Conservation (phyloP, 208 protist genomes). For the Trypanosoma conorhini region DNA sequence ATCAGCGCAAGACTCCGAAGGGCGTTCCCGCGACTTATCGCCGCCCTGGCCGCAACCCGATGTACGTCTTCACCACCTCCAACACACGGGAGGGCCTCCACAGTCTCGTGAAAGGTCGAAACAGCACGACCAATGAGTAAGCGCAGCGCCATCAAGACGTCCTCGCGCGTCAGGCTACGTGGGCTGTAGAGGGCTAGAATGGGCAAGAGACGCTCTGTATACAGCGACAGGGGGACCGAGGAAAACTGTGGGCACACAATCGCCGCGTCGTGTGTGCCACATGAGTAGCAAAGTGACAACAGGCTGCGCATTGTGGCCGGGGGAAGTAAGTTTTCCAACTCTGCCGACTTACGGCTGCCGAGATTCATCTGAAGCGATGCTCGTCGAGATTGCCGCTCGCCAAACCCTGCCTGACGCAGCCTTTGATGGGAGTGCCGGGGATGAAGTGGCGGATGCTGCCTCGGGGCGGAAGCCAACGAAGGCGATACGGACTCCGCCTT, state of each 20-base stretch:
- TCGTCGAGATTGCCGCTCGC: neutral
- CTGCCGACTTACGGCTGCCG: neutral
- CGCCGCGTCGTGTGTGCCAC: neutral
- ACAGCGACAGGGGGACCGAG: neutral
- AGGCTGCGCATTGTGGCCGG: conserved; percentile 8
- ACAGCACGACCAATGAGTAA: conserved; percentile 30
- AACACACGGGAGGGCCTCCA: conserved; percentile 17
- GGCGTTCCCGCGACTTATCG: conserved; percentile 20
- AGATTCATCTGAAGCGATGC: neutral
- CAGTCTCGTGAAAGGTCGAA: conserved; percentile 21
- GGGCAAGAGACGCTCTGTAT: conserved; percentile 25
- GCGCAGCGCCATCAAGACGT: conserved; percentile 19
- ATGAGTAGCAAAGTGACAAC: conserved; percentile 11
- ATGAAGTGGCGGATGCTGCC: neutral
- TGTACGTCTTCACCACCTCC: conserved; percentile 17
- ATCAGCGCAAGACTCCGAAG: conserved; percentile 34
- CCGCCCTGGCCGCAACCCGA: neutral
- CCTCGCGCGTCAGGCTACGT: conserved; percentile 9
- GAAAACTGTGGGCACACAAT: neutral
- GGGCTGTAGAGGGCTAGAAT: conserved; percentile 30
- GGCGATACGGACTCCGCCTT: neutral
- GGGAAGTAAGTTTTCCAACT: conserved; percentile 8
- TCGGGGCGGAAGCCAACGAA: neutral
- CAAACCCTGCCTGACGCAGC: neutral
- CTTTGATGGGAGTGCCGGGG: neutral